Evolutionary conservation across 1,284 basidiomycete genomes (phyloP), one percentile per base, ranked within the genome.

Genomic region (Phylloboletellus chloephorus): DNA sequence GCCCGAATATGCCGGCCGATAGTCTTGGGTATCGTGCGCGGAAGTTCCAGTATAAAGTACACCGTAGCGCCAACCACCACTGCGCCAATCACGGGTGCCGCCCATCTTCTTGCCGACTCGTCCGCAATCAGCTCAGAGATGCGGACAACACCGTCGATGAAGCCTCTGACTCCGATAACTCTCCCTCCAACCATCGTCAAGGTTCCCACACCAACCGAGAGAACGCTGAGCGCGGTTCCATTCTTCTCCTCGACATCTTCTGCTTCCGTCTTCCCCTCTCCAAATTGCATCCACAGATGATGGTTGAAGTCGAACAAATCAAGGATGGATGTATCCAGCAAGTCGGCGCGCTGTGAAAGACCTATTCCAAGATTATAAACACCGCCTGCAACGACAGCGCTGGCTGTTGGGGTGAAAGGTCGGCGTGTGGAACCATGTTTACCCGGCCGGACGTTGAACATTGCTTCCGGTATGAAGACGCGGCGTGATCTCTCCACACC

Each of bases 401-500:
- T 67, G n/a, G 67, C 69, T 34, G 62, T 62, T 4, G 65, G 57
- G 3, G 67, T 68, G 13, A 70, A 66, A 30, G 72, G 71, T 31
- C 69, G 65, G 25, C 61, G 64, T 56, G 69, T 68, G 36, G 64
- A 60, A 19, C 67, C 64, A 39, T 70, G 69, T 54, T 72, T 79
- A 32, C 71, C 65, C 33, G 67, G 63, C 44, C 76, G 68, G 44
- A 71, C 65, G 37, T 75, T 77, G 68, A 98, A 99, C 96, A 99
- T 98, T 13, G 89, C 93, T 57, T 94, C 85, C 9, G 95, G 89
- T 68, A 92, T 82, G 72, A 99, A 98, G 9, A 94, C 80, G 7
- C 92, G 74, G 42, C 79, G 76, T 30, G 79, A 81, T 31, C 84
- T 73, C 60, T 90, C 86, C n/a, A 88, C 87, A 42, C 80, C 83